Evolutionary conservation across 768 basidiomycete species (phyloP).

Genomic region (Psilocybe subaeruginosa): DNA sequence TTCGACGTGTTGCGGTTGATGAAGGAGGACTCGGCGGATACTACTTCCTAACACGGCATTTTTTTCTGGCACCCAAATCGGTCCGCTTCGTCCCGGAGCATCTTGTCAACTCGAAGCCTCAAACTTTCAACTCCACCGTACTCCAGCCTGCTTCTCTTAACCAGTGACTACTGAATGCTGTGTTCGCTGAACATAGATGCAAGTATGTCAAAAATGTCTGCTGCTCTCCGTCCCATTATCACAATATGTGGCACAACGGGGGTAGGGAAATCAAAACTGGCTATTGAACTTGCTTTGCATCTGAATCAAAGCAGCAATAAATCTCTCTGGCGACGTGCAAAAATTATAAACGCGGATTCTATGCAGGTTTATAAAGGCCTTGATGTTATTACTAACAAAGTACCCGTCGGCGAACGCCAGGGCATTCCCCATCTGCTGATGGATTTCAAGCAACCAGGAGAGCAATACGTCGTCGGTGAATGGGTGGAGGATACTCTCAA

Average conservation of each 20-base stretch:
- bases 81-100: not conserved
- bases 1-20: not conserved
- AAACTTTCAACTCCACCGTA: too few species aligned
- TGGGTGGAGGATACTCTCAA: conserved; percentile 86
- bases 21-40: not conserved
- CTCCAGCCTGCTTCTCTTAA: too few species aligned
- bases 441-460: conserved; percentile 83
- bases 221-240: conserved; percentile 67
- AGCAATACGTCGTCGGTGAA: conserved; percentile 85
- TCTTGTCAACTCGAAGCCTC: not conserved
- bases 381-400: conserved; percentile 94
- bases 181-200: too few species aligned
- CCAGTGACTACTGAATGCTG: too few species aligned
- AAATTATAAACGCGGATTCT: conserved; percentile 93
- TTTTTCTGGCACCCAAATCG: not conserved
- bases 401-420: conserved; percentile 71
- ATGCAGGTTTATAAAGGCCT: conserved; percentile 97
- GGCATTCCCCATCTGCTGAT: conserved; percentile 90
- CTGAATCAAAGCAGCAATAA: conserved; percentile 38
- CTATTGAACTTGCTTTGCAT: conserved; percentile 81
- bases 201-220: conserved; percentile 17
- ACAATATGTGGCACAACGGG: conserved; percentile 93
- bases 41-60: too few species aligned
- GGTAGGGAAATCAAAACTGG: conserved; percentile 93
- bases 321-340: conserved; percentile 59